These are phyloP conservation scores for Jackrogersella multiformis DNA, from an alignment of 495 filamentous ascomycete species.

Conservation along the genomic window DNA sequence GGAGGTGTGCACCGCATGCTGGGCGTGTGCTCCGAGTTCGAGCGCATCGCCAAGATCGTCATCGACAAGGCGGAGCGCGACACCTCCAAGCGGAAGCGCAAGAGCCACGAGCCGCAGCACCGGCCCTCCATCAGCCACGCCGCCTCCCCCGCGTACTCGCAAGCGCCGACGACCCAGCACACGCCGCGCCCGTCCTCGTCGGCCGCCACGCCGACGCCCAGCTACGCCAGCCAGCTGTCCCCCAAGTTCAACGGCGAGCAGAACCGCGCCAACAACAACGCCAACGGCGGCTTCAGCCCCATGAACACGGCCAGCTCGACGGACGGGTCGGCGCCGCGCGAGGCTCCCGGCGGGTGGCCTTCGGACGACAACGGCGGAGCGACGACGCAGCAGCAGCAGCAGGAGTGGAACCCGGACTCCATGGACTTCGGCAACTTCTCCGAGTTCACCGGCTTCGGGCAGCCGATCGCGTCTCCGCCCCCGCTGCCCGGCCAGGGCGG, in stretches of 20 bases:
- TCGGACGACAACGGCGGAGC: too few species aligned
- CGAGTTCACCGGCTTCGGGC: constrained; percentile 58
- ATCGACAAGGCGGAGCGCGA: constrained; percentile 92
- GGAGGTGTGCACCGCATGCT: constrained; percentile 93
- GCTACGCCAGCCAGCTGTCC: constrained; percentile 49
- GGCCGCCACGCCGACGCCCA: constrained; percentile 44
- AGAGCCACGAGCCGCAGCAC: constrained; percentile 62
- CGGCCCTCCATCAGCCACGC: constrained; percentile 2
- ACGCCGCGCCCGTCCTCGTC: constrained; percentile 38
- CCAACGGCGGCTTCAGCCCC: constrained; percentile 46
- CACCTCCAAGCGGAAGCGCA: constrained; percentile 80
- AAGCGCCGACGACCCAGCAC: background rate
- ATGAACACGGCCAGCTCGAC: constrained; percentile 47
- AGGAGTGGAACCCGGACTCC: constrained; percentile 41
- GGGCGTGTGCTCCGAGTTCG: constrained; percentile 90
- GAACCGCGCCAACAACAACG: constrained; percentile 44
- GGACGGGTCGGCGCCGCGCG: constrained; percentile 39
- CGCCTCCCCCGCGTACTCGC: constrained; percentile 21
- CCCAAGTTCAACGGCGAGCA: constrained; percentile 53
- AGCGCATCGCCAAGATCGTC: constrained; percentile 91
- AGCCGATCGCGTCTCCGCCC: constrained; percentile 54
- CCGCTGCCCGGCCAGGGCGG: constrained; percentile 23
- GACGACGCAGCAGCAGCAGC: constrained; percentile 14
- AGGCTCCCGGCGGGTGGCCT: constrained; percentile 36
- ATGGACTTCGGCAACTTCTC: constrained; percentile 58